Evolutionary conservation across 148 eudicot genomes (phyloP).

Genomic region (Vaccinium vitisidaea): DNA sequence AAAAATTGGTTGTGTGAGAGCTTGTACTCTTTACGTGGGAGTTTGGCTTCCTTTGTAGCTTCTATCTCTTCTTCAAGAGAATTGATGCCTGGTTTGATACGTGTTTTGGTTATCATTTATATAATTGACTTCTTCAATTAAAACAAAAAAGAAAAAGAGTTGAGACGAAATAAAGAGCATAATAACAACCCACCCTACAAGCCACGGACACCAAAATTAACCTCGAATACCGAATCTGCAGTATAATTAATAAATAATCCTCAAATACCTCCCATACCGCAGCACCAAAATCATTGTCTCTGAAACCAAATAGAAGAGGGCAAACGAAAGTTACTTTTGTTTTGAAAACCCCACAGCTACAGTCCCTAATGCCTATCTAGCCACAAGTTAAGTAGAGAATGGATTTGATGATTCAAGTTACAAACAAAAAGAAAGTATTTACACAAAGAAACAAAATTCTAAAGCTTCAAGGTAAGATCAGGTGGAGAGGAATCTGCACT

Average conservation of each 20-base stretch:
- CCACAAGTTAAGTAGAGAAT: conserved; percentile 16
- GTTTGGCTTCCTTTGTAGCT: no score
- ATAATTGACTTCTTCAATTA: no score
- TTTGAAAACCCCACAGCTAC: conserved; percentile 2
- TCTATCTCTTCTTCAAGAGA: no score
- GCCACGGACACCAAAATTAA: not conserved
- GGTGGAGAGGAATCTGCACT: conserved; percentile 32
- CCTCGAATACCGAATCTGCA: not conserved
- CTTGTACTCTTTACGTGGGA: no score
- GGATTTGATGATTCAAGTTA: not conserved
- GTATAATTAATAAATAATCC: not conserved
- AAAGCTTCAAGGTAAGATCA: conserved; percentile 50
- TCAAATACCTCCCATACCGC: not conserved
- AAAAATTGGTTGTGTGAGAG: no score
- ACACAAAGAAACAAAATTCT: not conserved
- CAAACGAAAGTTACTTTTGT: not conserved
- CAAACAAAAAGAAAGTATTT: not conserved
- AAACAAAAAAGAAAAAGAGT: no score
- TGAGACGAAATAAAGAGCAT: no score
- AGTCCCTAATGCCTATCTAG: conserved; percentile 12
- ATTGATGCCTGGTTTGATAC: no score
- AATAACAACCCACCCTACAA: not conserved
- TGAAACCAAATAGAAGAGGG: not conserved
- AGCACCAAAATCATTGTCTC: conserved; percentile 1
- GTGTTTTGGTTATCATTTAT: no score